Base-by-base conservation (phyloP, 1,139 yeast genomes). In the Yamadazyma kanchanaburiensis region DNA sequence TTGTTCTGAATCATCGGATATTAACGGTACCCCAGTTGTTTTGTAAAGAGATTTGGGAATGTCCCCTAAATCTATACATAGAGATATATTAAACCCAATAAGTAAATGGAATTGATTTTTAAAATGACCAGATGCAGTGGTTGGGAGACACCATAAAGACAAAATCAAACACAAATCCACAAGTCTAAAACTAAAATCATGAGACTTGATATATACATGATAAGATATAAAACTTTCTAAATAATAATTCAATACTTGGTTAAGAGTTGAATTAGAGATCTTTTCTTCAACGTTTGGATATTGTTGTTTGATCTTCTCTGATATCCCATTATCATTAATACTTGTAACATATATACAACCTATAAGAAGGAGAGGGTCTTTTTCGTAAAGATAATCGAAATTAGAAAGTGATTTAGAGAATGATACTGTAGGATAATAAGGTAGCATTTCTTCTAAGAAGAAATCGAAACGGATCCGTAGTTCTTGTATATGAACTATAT, bases 101-200 rank as follows among this genome's bases (percentile, higher is more conserved):
- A 74, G 45, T 15, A 73, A 45, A 37, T 66, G 64, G 48, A 74
- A 60, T 38, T 72, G 78, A 42, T 70, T 74, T 42, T 67, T 70
- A 45, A 64, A 72, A 22, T 74, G 70, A 4, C 76, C 77, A 53
- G 70, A 60, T 37, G 60, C 61, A 20, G 61, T 55, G 3, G 78
- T 74, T 2, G 77, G 75, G 5, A 70, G 51, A 33, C 68, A 61
- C 79, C 78, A 74, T 6, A 69, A 48, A 6, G 76, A 67, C 11
- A 73, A 45, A 4, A 71, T 58, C 29, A 72, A 47, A 37, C 72
- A 70, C 1, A 64, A 55, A 30, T 62, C 63, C 15, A 74, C 64
- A 31, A 68, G 45, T 35, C 60, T 64, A 24, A 57, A 57, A 4
- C 68, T 53, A 30, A 73, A 58, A 29, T 62, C 67, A 18, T 69